Percentiles rank a stretch among this genome's conserved stretches.
Conservation (phyloP, 108 stramenopile species). For the Poteriospumella lacustris region DNA sequence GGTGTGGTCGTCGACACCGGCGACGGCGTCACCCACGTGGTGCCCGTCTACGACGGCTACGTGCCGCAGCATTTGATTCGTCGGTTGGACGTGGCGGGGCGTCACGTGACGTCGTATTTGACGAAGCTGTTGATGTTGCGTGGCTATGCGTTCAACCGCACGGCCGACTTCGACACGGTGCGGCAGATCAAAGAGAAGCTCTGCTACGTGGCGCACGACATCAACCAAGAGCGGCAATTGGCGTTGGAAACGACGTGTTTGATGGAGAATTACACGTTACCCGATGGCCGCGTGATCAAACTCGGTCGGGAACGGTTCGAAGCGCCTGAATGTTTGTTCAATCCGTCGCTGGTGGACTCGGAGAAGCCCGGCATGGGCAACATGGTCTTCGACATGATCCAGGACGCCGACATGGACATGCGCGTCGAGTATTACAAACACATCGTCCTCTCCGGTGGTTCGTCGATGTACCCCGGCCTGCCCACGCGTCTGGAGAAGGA, state of each 20-base stretch:
- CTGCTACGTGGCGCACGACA: constrained; percentile 55
- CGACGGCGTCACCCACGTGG: constrained; percentile 58
- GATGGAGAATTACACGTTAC: constrained; percentile 55
- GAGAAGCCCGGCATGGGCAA: constrained; percentile 58
- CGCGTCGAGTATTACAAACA: constrained; percentile 56
- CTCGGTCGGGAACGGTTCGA: constrained; percentile 65
- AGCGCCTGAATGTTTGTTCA: constrained; percentile 61
- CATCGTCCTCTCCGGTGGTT: constrained; percentile 59
- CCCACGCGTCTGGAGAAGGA: constrained; percentile 62
- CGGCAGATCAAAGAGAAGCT: constrained; percentile 57
- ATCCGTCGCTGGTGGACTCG: constrained; percentile 57
- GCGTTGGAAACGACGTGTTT: constrained; percentile 62
- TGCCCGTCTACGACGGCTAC: constrained; percentile 52
- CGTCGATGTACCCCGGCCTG: constrained; percentile 35
- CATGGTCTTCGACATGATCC: constrained; percentile 68
- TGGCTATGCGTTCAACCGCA: constrained; percentile 54
- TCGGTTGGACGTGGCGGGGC: constrained; percentile 52
- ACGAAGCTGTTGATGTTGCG: constrained; percentile 51
- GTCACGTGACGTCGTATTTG: constrained; percentile 51
- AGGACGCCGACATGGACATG: constrained; percentile 60
- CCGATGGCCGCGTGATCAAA: constrained; percentile 64
- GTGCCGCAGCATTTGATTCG: constrained; percentile 49
- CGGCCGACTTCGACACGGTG: constrained; percentile 54
- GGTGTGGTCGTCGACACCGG: constrained; percentile 56
- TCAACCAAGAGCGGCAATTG: constrained; percentile 52